Evolutionary conservation across 1,284 basidiomycete species (phyloP).

Genomic region (Sporisorium reilianum): DNA sequence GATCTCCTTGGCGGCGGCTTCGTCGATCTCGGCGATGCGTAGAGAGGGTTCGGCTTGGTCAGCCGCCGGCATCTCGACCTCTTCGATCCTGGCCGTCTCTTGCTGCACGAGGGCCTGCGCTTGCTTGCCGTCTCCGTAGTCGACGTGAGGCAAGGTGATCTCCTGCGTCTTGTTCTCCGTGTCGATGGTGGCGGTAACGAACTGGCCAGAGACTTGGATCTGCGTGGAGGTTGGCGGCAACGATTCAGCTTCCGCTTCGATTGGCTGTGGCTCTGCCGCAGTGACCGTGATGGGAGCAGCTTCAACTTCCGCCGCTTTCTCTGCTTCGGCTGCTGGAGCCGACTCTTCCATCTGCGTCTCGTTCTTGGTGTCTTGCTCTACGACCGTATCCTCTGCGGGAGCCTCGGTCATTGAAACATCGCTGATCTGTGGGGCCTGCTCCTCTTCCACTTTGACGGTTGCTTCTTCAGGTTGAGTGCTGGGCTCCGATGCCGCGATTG

Average conservation of each 20-base stretch:
- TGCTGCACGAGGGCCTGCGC: slow-evolving; percentile 29
- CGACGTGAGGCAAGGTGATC: slow-evolving; percentile 31
- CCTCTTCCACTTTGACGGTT: slow-evolving; percentile 21
- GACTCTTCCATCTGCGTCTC: neutral
- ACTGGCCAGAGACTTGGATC: slow-evolving; percentile 28
- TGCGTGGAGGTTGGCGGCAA: slow-evolving; percentile 11
- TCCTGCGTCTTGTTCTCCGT: slow-evolving; percentile 26
- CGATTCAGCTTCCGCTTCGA: neutral
- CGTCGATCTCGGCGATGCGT: slow-evolving; percentile 42
- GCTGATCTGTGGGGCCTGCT: slow-evolving; percentile 3
- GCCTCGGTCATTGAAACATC: slow-evolving; percentile 16
- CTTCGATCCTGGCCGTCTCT: slow-evolving; percentile 35
- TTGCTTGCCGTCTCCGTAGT: slow-evolving; percentile 37
- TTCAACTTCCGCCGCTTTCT: neutral
- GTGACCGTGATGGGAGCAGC: neutral
- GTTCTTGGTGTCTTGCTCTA: neutral
- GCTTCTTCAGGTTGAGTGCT: neutral
- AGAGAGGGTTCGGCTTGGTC: slow-evolving; percentile 18
- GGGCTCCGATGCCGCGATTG: neutral
- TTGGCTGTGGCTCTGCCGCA: slow-evolving; percentile 1
- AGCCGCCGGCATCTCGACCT: slow-evolving; percentile 32
- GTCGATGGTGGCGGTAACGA: slow-evolving; percentile 39
- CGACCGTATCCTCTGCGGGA: neutral
- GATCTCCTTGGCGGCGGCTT: slow-evolving; percentile 18
- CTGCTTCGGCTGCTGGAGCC: neutral